Evolutionary conservation across 2,329 filamentous ascomycete genomes (phyloP), one percentile per base, ranked within the genome.

Genomic region (Pezizomycotina sp.): DNA sequence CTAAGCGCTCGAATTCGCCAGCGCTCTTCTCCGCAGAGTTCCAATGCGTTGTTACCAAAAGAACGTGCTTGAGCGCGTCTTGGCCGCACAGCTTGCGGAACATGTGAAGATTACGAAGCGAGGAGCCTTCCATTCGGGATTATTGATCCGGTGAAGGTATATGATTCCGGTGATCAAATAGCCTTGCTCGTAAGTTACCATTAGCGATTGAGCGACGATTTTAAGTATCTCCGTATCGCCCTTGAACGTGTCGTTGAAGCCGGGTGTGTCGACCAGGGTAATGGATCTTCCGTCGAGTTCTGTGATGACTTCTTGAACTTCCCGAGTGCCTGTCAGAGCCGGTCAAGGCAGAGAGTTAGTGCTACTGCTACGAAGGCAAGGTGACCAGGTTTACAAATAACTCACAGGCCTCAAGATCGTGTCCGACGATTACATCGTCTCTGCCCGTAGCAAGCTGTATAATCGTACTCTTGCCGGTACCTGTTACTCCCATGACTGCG

Each of bases 21-120:
- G 38, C 20, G 21, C 32, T 31, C 2, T 28, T 20, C 14, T 38
- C 32, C n/a, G 50, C 27, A 24, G 40, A 25, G 5, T 45, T 44
- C 61, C 61, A 65, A 51, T 59, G 57, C 13, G 55, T 62, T 3
- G 61, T 63, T 1, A 52, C 53, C n/a, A 65, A 47, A 4, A 60
- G 44, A 7, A 64, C 59, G 29, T 59, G 55, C 34, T 54, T 49
- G 2, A 64, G 49, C 18, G 53, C 53, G 13, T 58, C 48, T 10
- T 58, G 49, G 1, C 63, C 63, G 23, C 57, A 60, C 2, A 65
- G 56, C 21, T 59, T 56, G 36, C 55, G 52, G 49, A 65, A 62
- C 53, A 65, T 61, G 15, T 55, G 44, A 1, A 65, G 47, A 40
- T 62, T 64, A 26, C 56, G 53, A 10, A 55, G 50, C 21, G 53